phyloP scores from a whole-genome alignment of 139 green algal genomes.

The Tetradesmus obliquus region DNA sequence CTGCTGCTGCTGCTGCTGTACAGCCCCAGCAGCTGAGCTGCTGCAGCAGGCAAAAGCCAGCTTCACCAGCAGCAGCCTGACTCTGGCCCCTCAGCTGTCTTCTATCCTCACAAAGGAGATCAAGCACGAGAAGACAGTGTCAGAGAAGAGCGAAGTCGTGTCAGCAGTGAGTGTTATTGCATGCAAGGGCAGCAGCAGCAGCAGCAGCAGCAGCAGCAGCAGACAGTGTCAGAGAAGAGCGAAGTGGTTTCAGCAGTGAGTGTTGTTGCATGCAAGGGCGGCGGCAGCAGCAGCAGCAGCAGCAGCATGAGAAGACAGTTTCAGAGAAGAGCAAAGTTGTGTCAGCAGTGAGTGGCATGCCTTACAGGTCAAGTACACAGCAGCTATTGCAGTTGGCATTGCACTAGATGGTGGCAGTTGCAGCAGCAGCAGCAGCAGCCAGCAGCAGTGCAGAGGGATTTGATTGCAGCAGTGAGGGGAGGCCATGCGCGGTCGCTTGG shows the following conservation, averaged over 20 bases:
- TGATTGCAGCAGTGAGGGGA: too few relatives aligned
- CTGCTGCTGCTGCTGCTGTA: not conserved
- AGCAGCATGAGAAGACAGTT: not conserved
- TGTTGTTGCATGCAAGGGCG: too few relatives aligned
- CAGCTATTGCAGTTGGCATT: too few relatives aligned
- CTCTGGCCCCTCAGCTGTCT: not conserved
- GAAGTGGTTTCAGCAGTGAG: not conserved
- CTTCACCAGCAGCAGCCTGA: not conserved
- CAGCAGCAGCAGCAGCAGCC: too few relatives aligned
- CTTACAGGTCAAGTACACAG: too few relatives aligned
- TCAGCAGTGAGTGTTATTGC: not conserved
- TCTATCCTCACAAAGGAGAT: constrained; percentile 48
- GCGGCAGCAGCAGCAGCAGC: not conserved
- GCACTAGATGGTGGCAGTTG: too few relatives aligned
- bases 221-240: not conserved
- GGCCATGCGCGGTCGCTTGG: too few relatives aligned
- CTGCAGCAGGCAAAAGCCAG: not conserved
- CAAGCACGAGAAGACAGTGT: constrained; percentile 60
- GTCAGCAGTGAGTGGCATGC: too few relatives aligned
- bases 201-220: too few relatives aligned
- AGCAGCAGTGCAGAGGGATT: too few relatives aligned
- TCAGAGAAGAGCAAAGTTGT: too few relatives aligned
- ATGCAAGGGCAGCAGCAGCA: not conserved
- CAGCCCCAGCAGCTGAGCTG: not conserved
- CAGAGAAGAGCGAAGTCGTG: constrained; percentile 51